phyloP scores from a whole-genome alignment of 148 eudicot species.

The Cornus suecica region DNA sequence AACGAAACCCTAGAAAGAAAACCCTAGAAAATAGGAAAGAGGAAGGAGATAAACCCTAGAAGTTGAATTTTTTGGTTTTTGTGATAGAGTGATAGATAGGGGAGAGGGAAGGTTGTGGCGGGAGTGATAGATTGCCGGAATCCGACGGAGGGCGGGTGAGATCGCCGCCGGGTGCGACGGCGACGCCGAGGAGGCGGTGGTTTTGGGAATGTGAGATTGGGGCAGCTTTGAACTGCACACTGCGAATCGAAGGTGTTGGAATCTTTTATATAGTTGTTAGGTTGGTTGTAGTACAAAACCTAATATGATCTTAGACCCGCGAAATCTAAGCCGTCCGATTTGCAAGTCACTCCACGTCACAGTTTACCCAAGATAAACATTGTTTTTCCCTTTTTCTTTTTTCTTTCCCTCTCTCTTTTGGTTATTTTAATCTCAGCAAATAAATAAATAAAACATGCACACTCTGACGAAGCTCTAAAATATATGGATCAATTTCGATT shows the following conservation, averaged over 20 bases:
- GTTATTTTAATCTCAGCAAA: too few species aligned
- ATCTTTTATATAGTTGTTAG: background rate
- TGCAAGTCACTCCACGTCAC: too few species aligned
- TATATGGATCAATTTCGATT: too few species aligned
- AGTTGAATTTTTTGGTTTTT: constrained; percentile 8
- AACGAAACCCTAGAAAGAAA: background rate
- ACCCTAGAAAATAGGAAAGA: constrained; percentile 11
- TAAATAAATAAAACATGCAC: too few species aligned
- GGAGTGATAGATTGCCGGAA: constrained; percentile 29
- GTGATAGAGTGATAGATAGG: constrained; percentile 28
- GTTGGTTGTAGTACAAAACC: background rate
- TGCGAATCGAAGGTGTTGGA: background rate
- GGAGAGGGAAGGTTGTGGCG: constrained; percentile 69
- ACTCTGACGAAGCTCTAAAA: too few species aligned
- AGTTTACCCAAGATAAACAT: too few species aligned
- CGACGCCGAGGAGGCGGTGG: constrained; percentile 30
- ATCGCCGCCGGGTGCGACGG: constrained; percentile 38
- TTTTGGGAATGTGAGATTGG: constrained; percentile 10
- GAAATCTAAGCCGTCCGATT: background rate
- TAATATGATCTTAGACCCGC: background rate
- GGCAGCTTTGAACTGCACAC: constrained; percentile 15
- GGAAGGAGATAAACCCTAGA: background rate
- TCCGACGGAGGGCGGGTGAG: constrained; percentile 23
- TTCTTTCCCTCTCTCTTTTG: too few species aligned
- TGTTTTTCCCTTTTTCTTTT: too few species aligned